Percentiles rank a stretch among this genome's conserved stretches.
Conservation (phyloP, 495 filamentous ascomycete genomes). For the Penicillium chermesinum region DNA sequence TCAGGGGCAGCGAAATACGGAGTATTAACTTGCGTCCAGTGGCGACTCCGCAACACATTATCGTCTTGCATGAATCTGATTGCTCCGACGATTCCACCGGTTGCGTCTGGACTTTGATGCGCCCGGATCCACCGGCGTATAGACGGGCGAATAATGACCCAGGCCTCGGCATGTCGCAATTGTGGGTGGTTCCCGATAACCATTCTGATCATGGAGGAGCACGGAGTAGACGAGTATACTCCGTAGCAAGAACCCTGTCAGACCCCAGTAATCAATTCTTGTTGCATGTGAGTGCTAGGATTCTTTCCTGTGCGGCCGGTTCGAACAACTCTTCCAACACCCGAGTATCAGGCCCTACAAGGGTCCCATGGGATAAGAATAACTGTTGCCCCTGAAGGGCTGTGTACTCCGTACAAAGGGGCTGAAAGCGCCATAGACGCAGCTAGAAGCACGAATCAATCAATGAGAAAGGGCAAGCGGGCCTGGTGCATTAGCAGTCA, state of each 20-base stretch:
- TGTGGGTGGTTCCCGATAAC: not conserved
- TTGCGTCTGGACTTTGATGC: not conserved
- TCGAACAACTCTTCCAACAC: too few species aligned
- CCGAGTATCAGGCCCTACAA: too few species aligned
- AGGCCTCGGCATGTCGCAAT: constrained; percentile 1
- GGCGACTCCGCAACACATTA: not conserved
- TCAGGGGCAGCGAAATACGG: not conserved
- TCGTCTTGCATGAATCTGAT: not conserved
- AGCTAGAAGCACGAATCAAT: not conserved
- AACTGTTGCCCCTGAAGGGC: not conserved
- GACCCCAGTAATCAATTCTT: too few species aligned
- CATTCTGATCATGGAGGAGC: too few species aligned
- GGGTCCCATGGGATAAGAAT: too few species aligned
- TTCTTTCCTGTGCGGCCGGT: too few species aligned
- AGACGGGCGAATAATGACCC: not conserved
- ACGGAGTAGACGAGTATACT: not conserved
- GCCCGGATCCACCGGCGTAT: constrained; percentile 1
- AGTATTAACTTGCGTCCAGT: constrained; percentile 1
- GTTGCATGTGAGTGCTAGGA: too few species aligned
- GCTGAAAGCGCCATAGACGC: not conserved
- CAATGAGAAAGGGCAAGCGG: not conserved
- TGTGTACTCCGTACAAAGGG: not conserved
- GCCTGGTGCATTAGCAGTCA: too few species aligned
- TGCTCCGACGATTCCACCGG: not conserved
- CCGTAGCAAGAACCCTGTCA: not conserved